Conservation (phyloP, 2,329 filamentous ascomycete species). For the Truncatella angustata region DNA sequence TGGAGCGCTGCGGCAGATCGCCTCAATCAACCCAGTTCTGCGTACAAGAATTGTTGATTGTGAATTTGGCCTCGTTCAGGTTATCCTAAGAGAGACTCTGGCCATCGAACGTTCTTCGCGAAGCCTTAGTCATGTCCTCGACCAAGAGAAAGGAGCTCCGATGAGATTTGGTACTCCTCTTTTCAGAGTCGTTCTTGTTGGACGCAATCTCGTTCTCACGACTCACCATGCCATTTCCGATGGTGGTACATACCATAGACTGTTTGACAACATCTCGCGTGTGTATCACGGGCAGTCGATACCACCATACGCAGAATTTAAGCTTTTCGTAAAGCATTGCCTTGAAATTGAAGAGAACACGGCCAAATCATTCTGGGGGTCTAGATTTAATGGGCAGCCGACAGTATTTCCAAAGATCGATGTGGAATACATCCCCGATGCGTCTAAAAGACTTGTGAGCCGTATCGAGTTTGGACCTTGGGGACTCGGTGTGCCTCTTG, state of each 20-base stretch:
- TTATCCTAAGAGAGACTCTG: slow-evolving; percentile 3
- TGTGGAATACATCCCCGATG: not conserved
- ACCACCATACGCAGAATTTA: slow-evolving; percentile 9
- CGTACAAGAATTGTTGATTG: slow-evolving; percentile 15
- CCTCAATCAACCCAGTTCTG: slow-evolving; percentile 12
- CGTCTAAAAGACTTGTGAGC: not conserved
- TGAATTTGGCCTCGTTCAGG: slow-evolving; percentile 12
- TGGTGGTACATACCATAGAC: not conserved
- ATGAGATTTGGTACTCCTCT: slow-evolving; percentile 3
- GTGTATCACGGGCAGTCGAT: slow-evolving; percentile 10
- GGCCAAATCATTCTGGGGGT: slow-evolving; percentile 15
- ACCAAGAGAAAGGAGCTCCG: not conserved
- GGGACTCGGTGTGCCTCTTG: not conserved
- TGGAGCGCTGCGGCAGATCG: slow-evolving; percentile 11
- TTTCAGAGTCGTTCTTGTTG: slow-evolving; percentile 9
- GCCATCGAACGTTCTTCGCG: not conserved
- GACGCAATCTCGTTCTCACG: slow-evolving; percentile 10
- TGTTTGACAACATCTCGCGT: slow-evolving; percentile 8
- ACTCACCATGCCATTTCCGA: slow-evolving; percentile 15
- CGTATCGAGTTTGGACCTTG: not conserved
- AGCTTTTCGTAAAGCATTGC: slow-evolving; percentile 10
- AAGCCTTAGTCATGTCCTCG: not conserved
- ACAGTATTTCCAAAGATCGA: slow-evolving; percentile 9
- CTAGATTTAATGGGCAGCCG: slow-evolving; percentile 12
- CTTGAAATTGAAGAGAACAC: slow-evolving; percentile 7